Evolutionary conservation across 2,329 filamentous ascomycete species (phyloP), one percentile per base, ranked within the genome.

Genomic region (Fusarium miscanthi): DNA sequence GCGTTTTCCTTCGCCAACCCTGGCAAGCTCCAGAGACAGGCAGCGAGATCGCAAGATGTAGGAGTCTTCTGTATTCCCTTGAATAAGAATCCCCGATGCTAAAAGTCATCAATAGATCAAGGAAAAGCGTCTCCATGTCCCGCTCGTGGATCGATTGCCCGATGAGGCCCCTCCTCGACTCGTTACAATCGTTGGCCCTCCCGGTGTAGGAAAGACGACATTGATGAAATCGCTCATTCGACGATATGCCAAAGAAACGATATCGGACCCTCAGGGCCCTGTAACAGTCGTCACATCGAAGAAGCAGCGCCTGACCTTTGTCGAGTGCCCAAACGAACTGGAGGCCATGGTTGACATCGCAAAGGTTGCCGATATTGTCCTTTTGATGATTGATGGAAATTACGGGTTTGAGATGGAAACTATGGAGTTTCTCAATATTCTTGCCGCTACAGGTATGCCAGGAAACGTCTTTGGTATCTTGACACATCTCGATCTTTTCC

Each of bases 351-450:
- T 99, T 73, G 96, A 99, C 82, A 89, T 98, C 63, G 94, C 96
- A 66, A 99, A 99, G 83, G 93, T 99, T 46, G 96, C 97, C 23
- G 96, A 99, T 81, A 98, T 99, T 77, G 94, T 98, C 10, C 87
- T 99, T 54, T 88, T 99, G 63, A 96, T 99, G 93, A 99, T 99
- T 76, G 96, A 99, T 80, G 97, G 96, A 62, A 98, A 98, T 83
- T 99, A 93, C 78, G 97, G 96, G 19, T 99, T 99, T 80, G 96
- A 99, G 84, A 99, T 99, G 96, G 96, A 99, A 87, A 99, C 96
- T 0, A 99, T 99, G 96, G 96, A 99, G 83, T 99, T 99, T 70
- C 85, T 99, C 79, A 98, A 98, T 77, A 91, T 98, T 23, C 86
- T 99, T 56, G 92, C 93, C n/a, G 90, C 94, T 5, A 97, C 93